Conservation (phyloP, 129 eudicot species). For the Silybum marianum region DNA sequence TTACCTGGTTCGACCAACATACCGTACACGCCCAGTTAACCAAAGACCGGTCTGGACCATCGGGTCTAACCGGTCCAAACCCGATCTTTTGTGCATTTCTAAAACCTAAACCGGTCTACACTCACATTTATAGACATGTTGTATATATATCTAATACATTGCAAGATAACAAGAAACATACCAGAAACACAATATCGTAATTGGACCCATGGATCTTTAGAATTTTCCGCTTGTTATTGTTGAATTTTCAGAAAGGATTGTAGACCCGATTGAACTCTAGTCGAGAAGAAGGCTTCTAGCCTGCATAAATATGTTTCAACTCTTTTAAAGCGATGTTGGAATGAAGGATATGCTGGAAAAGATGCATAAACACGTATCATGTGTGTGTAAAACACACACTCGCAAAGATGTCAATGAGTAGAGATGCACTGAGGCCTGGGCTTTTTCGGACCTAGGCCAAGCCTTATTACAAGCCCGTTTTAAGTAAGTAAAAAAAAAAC, state of each 20-base stretch:
- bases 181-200: not conserved
- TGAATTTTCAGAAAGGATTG: slow-evolving; percentile 64
- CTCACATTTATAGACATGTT: no score
- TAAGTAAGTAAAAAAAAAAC: no score
- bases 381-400: no score
- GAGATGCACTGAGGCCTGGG: no score
- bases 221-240: slow-evolving; percentile 35
- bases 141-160: slow-evolving; percentile 10
- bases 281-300: slow-evolving; percentile 74
- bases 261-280: slow-evolving; percentile 64
- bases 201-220: not conserved
- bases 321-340: not conserved
- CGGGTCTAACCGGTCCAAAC: slow-evolving; percentile 1
- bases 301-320: slow-evolving; percentile 38
- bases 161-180: slow-evolving; percentile 4
- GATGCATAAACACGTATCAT: no score
- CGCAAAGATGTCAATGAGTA: no score
- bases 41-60: not conserved
- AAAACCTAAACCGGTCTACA: not conserved
- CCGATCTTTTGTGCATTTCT: slow-evolving; percentile 18
- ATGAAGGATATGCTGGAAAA: no score
- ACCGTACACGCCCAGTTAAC: not conserved
- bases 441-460: no score
- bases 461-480: no score
- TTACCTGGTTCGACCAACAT: slow-evolving; percentile 13